Percentiles rank a stretch among this genome's conserved stretches.
Conservation (phyloP, 2,329 filamentous ascomycete genomes). For the Cladosporium velox region DNA sequence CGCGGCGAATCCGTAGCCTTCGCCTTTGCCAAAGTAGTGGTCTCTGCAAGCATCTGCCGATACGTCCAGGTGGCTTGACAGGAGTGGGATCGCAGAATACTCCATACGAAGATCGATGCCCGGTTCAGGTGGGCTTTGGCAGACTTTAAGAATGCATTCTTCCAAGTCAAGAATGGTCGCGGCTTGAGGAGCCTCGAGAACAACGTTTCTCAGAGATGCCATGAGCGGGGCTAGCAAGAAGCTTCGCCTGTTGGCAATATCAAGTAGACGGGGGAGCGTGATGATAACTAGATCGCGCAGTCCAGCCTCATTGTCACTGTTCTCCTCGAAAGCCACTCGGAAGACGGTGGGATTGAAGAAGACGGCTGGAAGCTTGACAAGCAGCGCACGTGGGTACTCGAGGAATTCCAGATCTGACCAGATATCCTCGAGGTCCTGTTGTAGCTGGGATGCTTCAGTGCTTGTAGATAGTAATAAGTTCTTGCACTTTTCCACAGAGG, state of each 20-base stretch:
- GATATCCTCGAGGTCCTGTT: constrained; percentile 37
- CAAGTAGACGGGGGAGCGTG: constrained; percentile 25
- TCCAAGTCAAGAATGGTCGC: constrained; percentile 40
- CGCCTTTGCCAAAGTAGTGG: constrained; percentile 48
- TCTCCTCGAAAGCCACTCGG: constrained; percentile 23
- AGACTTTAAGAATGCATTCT: constrained; percentile 43
- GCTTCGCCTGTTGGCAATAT: constrained; percentile 32
- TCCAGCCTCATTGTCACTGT: background rate
- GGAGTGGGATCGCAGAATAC: constrained; percentile 39
- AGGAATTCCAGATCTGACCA: constrained; percentile 52
- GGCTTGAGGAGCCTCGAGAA: constrained; percentile 33
- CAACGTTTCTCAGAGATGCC: constrained; percentile 28
- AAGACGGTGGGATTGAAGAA: constrained; percentile 38
- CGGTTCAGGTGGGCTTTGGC: constrained; percentile 44
- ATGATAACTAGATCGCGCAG: constrained; percentile 12
- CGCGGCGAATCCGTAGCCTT: constrained; percentile 47
- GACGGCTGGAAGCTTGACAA: constrained; percentile 40
- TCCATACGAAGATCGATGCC: constrained; percentile 50
- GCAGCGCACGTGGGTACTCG: constrained; percentile 47
- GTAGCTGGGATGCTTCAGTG: background rate
- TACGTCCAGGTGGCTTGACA: constrained; percentile 34
- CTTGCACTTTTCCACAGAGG: constrained; percentile 29
- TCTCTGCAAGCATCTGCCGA: constrained; percentile 38
- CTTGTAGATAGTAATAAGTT: constrained; percentile 18
- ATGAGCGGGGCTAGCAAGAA: constrained; percentile 37